Evolutionary conservation across 345 rosid species (phyloP).

Genomic region (Eucalyptus tenuipes): DNA sequence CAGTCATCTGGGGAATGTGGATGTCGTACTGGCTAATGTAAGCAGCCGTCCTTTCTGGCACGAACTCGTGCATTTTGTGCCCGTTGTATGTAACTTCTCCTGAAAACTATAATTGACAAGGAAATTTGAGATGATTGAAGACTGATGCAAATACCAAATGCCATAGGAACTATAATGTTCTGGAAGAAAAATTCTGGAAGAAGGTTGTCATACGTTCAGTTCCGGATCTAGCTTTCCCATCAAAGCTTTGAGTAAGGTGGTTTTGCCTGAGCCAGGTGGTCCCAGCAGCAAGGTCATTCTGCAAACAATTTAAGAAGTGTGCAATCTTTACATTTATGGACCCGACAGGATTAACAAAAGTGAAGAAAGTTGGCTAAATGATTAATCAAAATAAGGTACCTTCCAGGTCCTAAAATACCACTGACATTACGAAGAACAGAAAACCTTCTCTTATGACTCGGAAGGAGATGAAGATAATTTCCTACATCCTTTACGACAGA

Average conservation of each 20-base stretch:
- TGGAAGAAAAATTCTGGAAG: background rate
- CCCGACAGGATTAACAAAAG: background rate
- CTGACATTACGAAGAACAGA: background rate
- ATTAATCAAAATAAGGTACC: background rate
- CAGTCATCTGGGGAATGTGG: constrained; percentile 5
- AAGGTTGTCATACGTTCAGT: background rate
- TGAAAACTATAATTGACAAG: background rate
- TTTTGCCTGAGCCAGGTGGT: constrained; percentile 7
- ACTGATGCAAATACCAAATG: background rate
- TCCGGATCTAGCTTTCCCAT: background rate
- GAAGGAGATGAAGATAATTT: background rate
- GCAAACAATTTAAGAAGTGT: background rate
- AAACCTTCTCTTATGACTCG: background rate
- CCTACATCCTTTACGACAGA: background rate
- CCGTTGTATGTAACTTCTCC: constrained; percentile 2
- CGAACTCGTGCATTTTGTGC: background rate
- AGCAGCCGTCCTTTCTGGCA: constrained; percentile 1
- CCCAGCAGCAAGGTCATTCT: constrained; percentile 2
- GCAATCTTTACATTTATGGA: background rate
- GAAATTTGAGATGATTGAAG: background rate
- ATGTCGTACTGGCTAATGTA: constrained; percentile 1
- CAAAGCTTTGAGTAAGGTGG: constrained; percentile 2
- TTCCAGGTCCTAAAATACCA: constrained; percentile 2
- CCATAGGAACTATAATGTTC: background rate
- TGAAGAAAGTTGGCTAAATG: background rate